Conservation (phyloP, 139 green algal genomes). For the Spirogloea muscicola region DNA sequence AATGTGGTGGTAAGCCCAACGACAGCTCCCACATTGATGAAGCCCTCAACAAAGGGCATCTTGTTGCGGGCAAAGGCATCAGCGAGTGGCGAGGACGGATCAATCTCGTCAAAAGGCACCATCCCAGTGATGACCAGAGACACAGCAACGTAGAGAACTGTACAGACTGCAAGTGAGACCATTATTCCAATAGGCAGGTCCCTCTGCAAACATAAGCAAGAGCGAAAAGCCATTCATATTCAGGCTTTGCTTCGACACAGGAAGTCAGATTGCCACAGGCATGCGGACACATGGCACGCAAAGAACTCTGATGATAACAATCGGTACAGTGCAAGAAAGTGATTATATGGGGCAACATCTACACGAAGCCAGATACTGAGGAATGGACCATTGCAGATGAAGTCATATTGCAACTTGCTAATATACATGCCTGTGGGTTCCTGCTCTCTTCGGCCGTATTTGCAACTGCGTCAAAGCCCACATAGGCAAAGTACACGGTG, state of each 20-base stretch:
- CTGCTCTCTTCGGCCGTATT: slow-evolving; percentile 66
- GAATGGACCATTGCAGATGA: too few species aligned
- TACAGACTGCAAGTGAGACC: slow-evolving; percentile 53
- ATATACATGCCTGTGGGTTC: slow-evolving; percentile 32
- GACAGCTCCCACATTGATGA: slow-evolving; percentile 35
- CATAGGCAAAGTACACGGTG: slow-evolving; percentile 54
- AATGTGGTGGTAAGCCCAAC: slow-evolving; percentile 42
- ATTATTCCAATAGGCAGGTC: slow-evolving; percentile 67
- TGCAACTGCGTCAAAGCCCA: slow-evolving; percentile 62
- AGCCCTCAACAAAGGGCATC: background rate
- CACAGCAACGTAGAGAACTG: slow-evolving; percentile 59
- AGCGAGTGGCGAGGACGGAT: slow-evolving; percentile 50
- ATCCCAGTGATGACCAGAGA: slow-evolving; percentile 56
- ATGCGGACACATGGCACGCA: background rate
- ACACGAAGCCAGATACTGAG: too few species aligned
- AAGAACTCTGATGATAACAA: background rate
- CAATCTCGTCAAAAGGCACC: slow-evolving; percentile 51
- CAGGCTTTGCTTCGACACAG: background rate
- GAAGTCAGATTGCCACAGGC: background rate
- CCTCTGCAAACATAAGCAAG: slow-evolving; percentile 1
- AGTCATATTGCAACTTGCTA: background rate
- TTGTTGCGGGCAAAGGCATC: slow-evolving; percentile 46
- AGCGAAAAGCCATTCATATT: background rate
- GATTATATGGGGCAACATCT: too few species aligned
- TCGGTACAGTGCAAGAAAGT: background rate